These are phyloP conservation scores for Ceratobasidium sp. DNA, from an alignment of 1,284 basidiomycete genomes.

Conservation along the genomic window DNA sequence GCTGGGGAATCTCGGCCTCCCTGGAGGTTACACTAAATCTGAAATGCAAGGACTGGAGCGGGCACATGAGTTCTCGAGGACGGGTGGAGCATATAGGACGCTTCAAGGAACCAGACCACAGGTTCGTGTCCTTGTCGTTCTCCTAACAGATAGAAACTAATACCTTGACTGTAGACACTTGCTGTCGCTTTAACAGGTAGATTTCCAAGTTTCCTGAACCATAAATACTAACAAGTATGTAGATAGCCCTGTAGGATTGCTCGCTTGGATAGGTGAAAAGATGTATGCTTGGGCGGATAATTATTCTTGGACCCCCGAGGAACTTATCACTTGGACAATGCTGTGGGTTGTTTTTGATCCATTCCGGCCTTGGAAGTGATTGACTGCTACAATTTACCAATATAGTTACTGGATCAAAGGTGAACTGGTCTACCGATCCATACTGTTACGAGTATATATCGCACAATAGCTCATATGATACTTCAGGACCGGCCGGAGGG, in stretches of 20 bases:
- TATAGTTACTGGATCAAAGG: conserved; percentile 35
- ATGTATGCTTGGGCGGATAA: conserved; percentile 48
- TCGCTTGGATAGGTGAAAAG: conserved; percentile 51
- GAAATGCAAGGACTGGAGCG: conserved; percentile 48
- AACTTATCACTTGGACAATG: conserved; percentile 50
- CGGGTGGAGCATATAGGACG: conserved; percentile 42
- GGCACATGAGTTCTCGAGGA: conserved; percentile 17
- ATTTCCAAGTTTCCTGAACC: not conserved
- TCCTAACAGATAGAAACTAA: too few relatives aligned
- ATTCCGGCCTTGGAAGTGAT: too few relatives aligned
- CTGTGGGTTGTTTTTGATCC: conserved; percentile 26
- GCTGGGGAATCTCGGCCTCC: conserved; percentile 46
- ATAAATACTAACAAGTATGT: not conserved
- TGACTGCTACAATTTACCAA: not conserved
- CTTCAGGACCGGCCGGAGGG: conserved; percentile 35
- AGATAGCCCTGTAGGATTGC: conserved; percentile 49
- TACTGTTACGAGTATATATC: not conserved
- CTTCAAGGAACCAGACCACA: conserved; percentile 50
- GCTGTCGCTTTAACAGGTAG: conserved; percentile 49
- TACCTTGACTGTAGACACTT: conserved; percentile 44
- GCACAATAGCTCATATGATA: conserved; percentile 2
- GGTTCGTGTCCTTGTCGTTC: conserved; percentile 31
- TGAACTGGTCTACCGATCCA: not conserved
- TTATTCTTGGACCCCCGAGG: conserved; percentile 50
- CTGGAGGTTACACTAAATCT: conserved; percentile 47